Percentiles rank a stretch among this genome's conserved stretches.
phyloP scores from a whole-genome alignment of 768 basidiomycete genomes.

The Hydnomerulius pinastri region DNA sequence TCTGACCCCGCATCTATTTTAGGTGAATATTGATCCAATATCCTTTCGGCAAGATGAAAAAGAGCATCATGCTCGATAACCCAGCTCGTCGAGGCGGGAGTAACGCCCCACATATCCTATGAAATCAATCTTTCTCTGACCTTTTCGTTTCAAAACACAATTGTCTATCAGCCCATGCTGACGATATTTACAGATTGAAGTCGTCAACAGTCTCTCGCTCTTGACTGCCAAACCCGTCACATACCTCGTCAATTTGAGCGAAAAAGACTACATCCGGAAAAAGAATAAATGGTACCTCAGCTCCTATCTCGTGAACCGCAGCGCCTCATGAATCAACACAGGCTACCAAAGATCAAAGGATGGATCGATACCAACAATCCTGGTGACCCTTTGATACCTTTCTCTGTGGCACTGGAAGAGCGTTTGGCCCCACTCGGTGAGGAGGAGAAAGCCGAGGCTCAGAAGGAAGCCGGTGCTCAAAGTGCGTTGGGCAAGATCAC shows the following conservation, averaged over 20 bases:
- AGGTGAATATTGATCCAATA: slow-evolving; percentile 22
- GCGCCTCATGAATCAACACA: slow-evolving; percentile 25
- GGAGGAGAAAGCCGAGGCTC: slow-evolving; percentile 78
- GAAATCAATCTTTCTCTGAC: slow-evolving; percentile 7
- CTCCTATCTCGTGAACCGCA: not conserved
- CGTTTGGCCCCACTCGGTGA: slow-evolving; percentile 62
- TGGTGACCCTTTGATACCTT: slow-evolving; percentile 94
- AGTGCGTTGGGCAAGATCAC: slow-evolving; percentile 92
- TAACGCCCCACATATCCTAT: slow-evolving; percentile 65
- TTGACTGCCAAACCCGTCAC: slow-evolving; percentile 97
- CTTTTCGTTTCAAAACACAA: not conserved
- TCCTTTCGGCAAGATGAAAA: slow-evolving; percentile 52
- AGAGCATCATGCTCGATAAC: slow-evolving; percentile 76
- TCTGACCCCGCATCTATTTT: slow-evolving; percentile 8
- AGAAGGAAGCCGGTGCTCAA: slow-evolving; percentile 70
- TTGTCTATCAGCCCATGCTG: slow-evolving; percentile 11
- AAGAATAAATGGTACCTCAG: slow-evolving; percentile 91
- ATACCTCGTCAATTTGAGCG: slow-evolving; percentile 96
- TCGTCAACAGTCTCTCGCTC: slow-evolving; percentile 85
- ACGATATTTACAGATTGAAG: slow-evolving; percentile 65
- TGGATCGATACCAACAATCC: slow-evolving; percentile 99
- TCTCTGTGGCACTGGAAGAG: slow-evolving; percentile 95
- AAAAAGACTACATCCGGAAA: slow-evolving; percentile 92
- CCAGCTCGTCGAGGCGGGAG: slow-evolving; percentile 89
- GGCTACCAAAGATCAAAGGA: slow-evolving; percentile 94